phyloP scores from a whole-genome alignment of 441 rosid genomes.

The Croton setiger region DNA sequence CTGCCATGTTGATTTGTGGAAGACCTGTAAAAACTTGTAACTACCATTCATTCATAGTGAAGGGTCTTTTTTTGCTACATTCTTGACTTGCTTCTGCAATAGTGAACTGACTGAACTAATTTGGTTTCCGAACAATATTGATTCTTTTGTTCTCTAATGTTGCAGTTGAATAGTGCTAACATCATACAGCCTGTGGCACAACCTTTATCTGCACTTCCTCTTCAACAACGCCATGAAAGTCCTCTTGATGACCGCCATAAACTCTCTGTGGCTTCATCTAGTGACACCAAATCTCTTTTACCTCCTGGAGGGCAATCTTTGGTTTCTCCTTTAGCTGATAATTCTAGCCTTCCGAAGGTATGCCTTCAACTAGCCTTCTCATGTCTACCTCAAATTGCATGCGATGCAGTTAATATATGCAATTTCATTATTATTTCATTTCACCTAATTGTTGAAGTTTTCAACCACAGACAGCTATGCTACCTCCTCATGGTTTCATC shows the following conservation, averaged over 20 bases:
- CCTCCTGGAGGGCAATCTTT: conserved; percentile 42
- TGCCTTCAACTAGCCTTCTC: conserved; percentile 4
- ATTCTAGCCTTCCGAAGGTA: conserved; percentile 64
- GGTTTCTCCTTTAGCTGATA: conserved; percentile 41
- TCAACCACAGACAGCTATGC: conserved; percentile 46
- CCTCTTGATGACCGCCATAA: conserved; percentile 57
- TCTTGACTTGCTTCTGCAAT: neutral
- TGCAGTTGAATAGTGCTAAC: conserved; percentile 49
- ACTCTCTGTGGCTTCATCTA: conserved; percentile 35
- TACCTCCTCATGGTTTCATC: conserved; percentile 57
- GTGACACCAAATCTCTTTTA: conserved; percentile 50
- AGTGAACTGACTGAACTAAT: neutral
- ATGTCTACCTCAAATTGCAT: neutral
- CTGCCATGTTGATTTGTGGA: neutral
- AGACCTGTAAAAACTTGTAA: neutral
- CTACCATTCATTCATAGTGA: too few species aligned
- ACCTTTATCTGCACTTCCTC: conserved; percentile 45
- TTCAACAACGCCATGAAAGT: conserved; percentile 59
- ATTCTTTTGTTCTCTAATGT: conserved; percentile 7
- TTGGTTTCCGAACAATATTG: neutral
- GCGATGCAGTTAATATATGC: neutral
- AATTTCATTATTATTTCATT: neutral
- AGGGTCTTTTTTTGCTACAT: neutral
- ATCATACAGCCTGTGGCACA: conserved; percentile 48
- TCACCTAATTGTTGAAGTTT: conserved; percentile 18